These are phyloP conservation scores for Papiliotrema fonsecae DNA, from an alignment of 1,284 basidiomycete species.

Conservation along the genomic window DNA sequence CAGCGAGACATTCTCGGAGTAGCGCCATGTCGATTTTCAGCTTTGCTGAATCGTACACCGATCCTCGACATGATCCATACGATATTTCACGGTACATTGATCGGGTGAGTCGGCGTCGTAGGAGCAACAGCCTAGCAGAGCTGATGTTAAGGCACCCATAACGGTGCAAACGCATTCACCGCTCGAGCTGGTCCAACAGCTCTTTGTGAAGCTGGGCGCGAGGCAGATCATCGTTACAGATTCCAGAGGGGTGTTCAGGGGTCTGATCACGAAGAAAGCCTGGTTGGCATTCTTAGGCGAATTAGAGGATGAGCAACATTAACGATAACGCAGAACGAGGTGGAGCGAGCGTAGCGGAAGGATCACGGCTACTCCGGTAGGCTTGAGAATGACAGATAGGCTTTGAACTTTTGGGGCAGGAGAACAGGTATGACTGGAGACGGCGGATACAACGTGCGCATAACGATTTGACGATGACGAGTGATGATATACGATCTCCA, in stretches of 20 bases:
- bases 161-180: slow-evolving; percentile 77
- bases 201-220: slow-evolving; percentile 88
- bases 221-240: slow-evolving; percentile 82
- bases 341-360: no score
- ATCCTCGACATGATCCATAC: slow-evolving; percentile 57
- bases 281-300: slow-evolving; percentile 78
- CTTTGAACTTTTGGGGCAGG: not conserved
- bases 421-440: no score
- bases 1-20: slow-evolving; percentile 13
- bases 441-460: no score
- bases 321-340: no score
- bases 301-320: slow-evolving; percentile 54
- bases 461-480: no score
- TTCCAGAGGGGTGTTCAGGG: slow-evolving; percentile 75
- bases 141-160: slow-evolving; percentile 64
- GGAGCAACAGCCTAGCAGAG: not conserved
- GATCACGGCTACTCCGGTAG: not conserved
- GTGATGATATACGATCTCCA: no score
- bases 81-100: slow-evolving; percentile 89
- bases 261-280: slow-evolving; percentile 86
- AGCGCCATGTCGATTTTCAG: slow-evolving; percentile 38
- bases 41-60: slow-evolving; percentile 37
- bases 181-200: slow-evolving; percentile 81
- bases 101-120: slow-evolving; percentile 55
- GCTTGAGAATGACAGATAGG: not conserved